These are phyloP conservation scores for Caulochytrium protostelioides DNA, from an alignment of 371 early-diverging fungal genomes.

Conservation along the genomic window DNA sequence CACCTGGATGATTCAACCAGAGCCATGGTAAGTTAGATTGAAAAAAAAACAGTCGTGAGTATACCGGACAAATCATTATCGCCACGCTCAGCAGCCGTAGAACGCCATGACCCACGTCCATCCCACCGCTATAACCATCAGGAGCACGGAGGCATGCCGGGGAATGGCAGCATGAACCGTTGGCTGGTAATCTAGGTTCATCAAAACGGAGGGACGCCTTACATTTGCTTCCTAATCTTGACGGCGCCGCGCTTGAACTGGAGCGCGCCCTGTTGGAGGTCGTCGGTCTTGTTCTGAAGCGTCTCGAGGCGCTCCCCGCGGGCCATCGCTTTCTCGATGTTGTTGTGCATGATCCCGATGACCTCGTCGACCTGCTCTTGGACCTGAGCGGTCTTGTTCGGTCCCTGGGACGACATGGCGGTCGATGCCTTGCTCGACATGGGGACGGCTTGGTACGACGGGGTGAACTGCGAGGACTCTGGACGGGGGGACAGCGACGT, in stretches of 20 bases:
- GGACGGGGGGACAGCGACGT: too few species aligned
- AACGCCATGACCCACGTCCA: neutral
- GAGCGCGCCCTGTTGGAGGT: constrained; percentile 52
- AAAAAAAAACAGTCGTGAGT: neutral
- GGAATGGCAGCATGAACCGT: too few species aligned
- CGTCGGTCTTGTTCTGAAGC: constrained; percentile 37
- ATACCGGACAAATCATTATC: constrained; percentile 1
- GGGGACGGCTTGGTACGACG: too few species aligned
- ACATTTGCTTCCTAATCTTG: constrained; percentile 31
- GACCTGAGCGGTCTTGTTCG: constrained; percentile 10
- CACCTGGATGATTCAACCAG: constrained; percentile 27
- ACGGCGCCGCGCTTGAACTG: constrained; percentile 67
- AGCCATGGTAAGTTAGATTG: neutral
- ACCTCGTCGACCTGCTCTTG: constrained; percentile 25
- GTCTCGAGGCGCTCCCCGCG: constrained; percentile 25
- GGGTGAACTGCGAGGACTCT: too few species aligned
- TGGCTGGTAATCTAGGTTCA: neutral
- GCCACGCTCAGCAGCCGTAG: neutral
- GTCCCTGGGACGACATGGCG: too few species aligned
- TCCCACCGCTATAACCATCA: neutral
- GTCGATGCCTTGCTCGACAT: too few species aligned
- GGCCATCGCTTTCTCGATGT: constrained; percentile 27
- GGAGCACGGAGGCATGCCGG: too few species aligned
- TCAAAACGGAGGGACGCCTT: neutral
- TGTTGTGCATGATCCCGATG: constrained; percentile 29